A percentile compares a stretch with the other conserved stretches of the same genome.
Conservation (phyloP, 2,329 filamentous ascomycete genomes). For the Arthrinium puccinioides region DNA sequence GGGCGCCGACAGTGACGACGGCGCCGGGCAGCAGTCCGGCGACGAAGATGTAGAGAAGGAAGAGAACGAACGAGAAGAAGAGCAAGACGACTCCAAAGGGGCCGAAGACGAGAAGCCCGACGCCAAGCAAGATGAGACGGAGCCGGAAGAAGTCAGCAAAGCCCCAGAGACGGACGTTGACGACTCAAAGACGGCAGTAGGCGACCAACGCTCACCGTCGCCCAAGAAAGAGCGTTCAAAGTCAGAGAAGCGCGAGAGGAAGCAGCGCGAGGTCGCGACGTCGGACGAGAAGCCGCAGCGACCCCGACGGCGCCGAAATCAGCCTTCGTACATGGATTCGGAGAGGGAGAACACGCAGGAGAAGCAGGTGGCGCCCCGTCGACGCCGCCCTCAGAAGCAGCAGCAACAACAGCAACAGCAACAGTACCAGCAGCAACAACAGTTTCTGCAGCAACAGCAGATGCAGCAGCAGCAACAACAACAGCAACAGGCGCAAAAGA, state of each 20-base stretch:
- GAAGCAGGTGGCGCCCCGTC: constrained; percentile 20
- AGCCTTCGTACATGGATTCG: constrained; percentile 19
- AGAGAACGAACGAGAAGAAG: not conserved
- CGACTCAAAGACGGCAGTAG: constrained; percentile 9
- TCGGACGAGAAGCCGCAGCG: constrained; percentile 15
- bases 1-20: not conserved
- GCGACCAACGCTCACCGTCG: constrained; percentile 19
- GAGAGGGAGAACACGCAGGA: constrained; percentile 12
- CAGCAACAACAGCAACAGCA: constrained; percentile 14
- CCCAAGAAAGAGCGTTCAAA: constrained; percentile 15
- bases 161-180: constrained; percentile 8
- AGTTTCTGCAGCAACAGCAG: constrained; percentile 6
- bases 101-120: constrained; percentile 2
- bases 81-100: not conserved
- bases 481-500: constrained; percentile 23
- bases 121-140: constrained; percentile 2
- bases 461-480: constrained; percentile 11
- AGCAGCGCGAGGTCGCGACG: constrained; percentile 16
- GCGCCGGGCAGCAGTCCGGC: constrained; percentile 6
- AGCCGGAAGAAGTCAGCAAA: too few species aligned
- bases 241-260: constrained; percentile 2
- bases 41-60: constrained; percentile 7
- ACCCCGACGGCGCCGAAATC: constrained; percentile 14
- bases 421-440: constrained; percentile 18
- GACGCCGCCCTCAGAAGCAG: constrained; percentile 14